Evolutionary conservation across 176 grass and related monocot species (phyloP).

Genomic region (Oryza meridionalis): DNA sequence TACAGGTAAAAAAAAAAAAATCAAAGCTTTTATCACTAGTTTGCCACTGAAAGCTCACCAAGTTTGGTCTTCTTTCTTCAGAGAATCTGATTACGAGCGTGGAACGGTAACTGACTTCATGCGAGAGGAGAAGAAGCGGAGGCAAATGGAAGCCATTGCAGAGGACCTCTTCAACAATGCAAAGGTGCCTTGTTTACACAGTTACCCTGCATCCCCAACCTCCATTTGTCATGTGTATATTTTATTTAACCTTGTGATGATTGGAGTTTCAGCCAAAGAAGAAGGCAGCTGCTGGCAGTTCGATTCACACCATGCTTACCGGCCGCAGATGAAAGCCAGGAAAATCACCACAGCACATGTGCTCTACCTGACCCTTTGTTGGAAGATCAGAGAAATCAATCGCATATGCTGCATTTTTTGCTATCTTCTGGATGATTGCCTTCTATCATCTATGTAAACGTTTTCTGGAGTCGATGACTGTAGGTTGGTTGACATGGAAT

Average conservation of each 20-base stretch:
- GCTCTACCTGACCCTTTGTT: not conserved
- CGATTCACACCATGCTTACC: constrained; percentile 54
- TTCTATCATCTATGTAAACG: not conserved
- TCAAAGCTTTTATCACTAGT: constrained; percentile 10
- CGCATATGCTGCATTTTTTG: constrained; percentile 5
- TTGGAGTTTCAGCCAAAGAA: constrained; percentile 72
- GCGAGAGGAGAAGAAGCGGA: constrained; percentile 77
- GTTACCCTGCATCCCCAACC: not conserved
- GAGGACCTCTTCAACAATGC: constrained; percentile 89
- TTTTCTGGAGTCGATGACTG: constrained; percentile 2
- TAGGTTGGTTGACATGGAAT: not conserved
- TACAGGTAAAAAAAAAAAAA: constrained; percentile 63
- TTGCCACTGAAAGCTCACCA: not conserved
- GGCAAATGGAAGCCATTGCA: constrained; percentile 84
- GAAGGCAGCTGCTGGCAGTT: constrained; percentile 65
- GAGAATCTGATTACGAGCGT: constrained; percentile 62
- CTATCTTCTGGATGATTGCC: not conserved
- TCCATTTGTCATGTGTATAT: not conserved
- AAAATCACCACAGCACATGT: not conserved
- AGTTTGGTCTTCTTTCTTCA: constrained; percentile 42
- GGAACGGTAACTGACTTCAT: constrained; percentile 56
- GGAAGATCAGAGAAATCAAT: not conserved
- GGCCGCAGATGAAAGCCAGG: constrained; percentile 47
- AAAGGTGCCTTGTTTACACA: constrained; percentile 49
- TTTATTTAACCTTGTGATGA: constrained; percentile 19